Base-by-base conservation (phyloP, 208 protist species). In the Crithidia sp. region DNA sequence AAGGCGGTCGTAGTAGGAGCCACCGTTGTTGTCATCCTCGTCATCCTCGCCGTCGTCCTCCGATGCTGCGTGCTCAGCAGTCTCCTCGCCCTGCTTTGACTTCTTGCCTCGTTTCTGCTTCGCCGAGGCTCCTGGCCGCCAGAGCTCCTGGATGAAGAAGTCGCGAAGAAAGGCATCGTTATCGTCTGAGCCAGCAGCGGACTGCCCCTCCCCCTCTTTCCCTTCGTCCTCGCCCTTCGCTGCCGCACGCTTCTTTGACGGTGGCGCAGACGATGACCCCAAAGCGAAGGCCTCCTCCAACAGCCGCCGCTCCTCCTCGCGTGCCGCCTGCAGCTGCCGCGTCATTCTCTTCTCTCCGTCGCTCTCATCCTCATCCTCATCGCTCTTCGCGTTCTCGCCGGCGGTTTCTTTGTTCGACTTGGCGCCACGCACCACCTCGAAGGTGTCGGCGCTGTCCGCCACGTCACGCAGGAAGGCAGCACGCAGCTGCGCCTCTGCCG, bases 131-230 rank as follows among this genome's bases (percentile, higher is more conserved):
- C 67, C 74, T n/a, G 73, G 75, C 2, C 86, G 84, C 85, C 89
- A 94, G 19, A 94, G 72, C 71, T 94, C 89, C 52, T 90, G 81
- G 47, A 91, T 80, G 63, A 94, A 94, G 71, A 90, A 94, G 56
- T 89, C 84, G 49, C 82, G 81, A 19, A 94, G 55, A 64, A 94
- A 94, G 0, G 59, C 80, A 45, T 93, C 88, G 70, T 77, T 68
- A 52, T 78, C 83, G 5, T 68, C 43, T 37, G 28, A 45, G 16
- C 52, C 28, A 28, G 28, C 28, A 28, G 28, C 28, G 28, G 28
- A 28, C 28, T 28, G 28, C 28, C 28, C 49, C n/a, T 36, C 52
- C 40, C 28, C 66, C 9, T 63, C 64, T 8, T 45, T 47, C 37
- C 45, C 39, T 17, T 64, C 67, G 9, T 47, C 44, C 43, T 12